Percentiles rank a stretch among this genome's conserved stretches.
Conservation (phyloP, 2,329 filamentous ascomycete species). For the Stachybotrys echinatus region DNA sequence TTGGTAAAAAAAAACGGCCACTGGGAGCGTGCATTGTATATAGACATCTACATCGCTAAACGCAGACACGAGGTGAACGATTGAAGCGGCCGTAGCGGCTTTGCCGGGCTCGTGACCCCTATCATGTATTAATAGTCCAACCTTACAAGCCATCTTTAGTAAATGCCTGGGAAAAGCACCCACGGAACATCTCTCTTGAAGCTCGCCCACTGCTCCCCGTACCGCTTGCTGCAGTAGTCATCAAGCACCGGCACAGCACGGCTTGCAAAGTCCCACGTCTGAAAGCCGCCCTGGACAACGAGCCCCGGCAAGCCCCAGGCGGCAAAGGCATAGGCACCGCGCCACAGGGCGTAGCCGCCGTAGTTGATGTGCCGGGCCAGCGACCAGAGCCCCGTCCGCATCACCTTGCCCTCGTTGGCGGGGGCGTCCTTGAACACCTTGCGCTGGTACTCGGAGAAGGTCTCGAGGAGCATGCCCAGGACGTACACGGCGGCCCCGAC, state of each 20-base stretch:
- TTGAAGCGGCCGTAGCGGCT: background rate
- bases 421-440: conserved; percentile 30
- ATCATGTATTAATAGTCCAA: too few relatives aligned
- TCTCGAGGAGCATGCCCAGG: conserved; percentile 48
- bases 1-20: background rate
- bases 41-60: background rate
- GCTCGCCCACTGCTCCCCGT: conserved; percentile 31
- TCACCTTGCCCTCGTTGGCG: conserved; percentile 31
- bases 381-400: conserved; percentile 30
- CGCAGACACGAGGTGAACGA: background rate
- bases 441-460: conserved; percentile 52
- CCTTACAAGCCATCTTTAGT: too few relatives aligned
- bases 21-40: background rate
- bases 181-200: conserved; percentile 32
- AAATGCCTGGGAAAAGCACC: conserved; percentile 30
- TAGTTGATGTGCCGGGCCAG: conserved; percentile 36
- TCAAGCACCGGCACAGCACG: conserved; percentile 26
- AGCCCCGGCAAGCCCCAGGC: conserved; percentile 29
- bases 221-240: conserved; percentile 29
- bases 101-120: too few relatives aligned
- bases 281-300: conserved; percentile 17
- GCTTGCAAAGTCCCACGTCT: conserved; percentile 23
- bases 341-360: conserved; percentile 30
- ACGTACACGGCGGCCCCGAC: conserved; percentile 44
- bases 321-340: conserved; percentile 25